Evolutionary conservation across 2,329 filamentous ascomycete species (phyloP), one percentile per base, ranked within the genome.

Genomic region (Talaromyces piceae): DNA sequence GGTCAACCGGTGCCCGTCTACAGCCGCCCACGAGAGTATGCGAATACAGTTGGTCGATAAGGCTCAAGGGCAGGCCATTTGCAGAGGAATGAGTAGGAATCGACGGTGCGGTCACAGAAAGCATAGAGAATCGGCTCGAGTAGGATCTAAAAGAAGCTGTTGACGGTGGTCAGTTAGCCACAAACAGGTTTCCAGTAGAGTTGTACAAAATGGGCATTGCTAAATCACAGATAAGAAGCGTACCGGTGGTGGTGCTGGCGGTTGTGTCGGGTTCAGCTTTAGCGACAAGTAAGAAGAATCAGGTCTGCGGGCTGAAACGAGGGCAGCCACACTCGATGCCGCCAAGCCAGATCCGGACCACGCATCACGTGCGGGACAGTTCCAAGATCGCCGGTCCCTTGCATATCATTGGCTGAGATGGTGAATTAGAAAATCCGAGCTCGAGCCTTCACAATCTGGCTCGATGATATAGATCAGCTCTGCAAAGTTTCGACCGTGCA

Each of bases 101-200:
- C 30, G 57, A 53, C 51, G 58, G 61, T 47, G 48, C 44, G 49
- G 61, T 57, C 59, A 59, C 62, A 68, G 63, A 63, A 55, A 59
- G 59, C 67, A 70, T 69, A 67, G 63, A 69, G 67, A 57, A 63
- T 54, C 39, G 23, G 25, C 13, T 43, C 13, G 20, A 13, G 39
- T n/a, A 43, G 39, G 25, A 16, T 43, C 39, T 43, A 16, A 16
- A 25, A 25, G n/a, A 26, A 18, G 20, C 20, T 25, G 16, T 41
- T 43, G 23, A 16, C 13, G 11, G 5, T 11, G 4, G 18, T 1
- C 3, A 25, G 39, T 25, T 25, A 22, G 39, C 20, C 23, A 12
- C 5, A 7, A 2, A n/a, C 9, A 1, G n/a, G 22, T n/a, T n/a
- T n/a, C n/a, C 4, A n/a, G n/a, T 13, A 18, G 16, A 11, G 4